Percentiles rank a stretch among this genome's conserved stretches.
Conservation (phyloP, 352 stramenopile species). For the Phytophthora fragariae region DNA sequence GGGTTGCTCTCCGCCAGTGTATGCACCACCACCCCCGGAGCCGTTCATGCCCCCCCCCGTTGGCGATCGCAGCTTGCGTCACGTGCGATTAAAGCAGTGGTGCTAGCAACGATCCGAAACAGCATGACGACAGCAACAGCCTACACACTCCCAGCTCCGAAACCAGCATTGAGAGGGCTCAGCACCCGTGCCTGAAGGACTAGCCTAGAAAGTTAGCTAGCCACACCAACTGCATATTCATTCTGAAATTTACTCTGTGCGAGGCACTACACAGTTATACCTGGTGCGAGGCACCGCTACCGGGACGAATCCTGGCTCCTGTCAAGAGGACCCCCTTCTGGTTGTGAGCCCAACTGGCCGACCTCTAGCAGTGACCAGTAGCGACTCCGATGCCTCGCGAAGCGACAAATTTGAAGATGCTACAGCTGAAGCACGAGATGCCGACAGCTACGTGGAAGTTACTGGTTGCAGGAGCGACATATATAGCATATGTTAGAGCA, state of each 20-base stretch:
- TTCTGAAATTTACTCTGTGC: not conserved
- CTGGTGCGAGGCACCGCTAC: not conserved
- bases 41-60: conserved; percentile 3
- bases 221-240: not conserved
- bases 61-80: conserved; percentile 4
- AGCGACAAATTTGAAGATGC: not conserved
- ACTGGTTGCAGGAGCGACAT: too few species aligned
- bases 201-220: not conserved
- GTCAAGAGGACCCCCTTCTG: not conserved
- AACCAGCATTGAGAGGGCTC: not conserved
- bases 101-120: not conserved
- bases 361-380: not conserved
- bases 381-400: not conserved
- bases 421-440: not conserved
- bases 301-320: not conserved
- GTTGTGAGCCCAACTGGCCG: not conserved
- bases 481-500: too few species aligned
- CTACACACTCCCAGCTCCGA: not conserved
- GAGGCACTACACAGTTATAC: not conserved
- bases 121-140: not conserved
- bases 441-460: not conserved
- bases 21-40: too few species aligned
- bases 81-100: not conserved
- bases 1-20: conserved; percentile 17
- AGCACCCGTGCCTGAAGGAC: not conserved